Conservation (phyloP, 2,329 filamentous ascomycete genomes). For the Aotearoamyces nothofagi region DNA sequence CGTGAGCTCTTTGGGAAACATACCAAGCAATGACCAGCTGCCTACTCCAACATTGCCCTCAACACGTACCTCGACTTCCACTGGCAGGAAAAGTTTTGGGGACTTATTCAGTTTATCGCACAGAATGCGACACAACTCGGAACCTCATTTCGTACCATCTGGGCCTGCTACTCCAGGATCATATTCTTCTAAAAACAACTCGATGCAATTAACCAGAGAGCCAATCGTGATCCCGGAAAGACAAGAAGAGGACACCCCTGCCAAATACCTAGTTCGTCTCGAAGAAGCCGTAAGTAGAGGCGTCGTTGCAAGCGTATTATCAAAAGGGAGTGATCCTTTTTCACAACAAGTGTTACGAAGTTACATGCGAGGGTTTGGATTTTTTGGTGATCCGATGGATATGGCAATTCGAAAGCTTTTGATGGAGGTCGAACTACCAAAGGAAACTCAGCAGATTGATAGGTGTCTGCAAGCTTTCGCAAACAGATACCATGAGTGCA, state of each 20-base stretch:
- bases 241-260: slow-evolving; percentile 77
- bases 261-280: slow-evolving; percentile 72
- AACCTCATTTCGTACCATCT: slow-evolving; percentile 49
- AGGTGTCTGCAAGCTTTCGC: slow-evolving; percentile 87
- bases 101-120: slow-evolving; percentile 66
- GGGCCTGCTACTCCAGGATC: slow-evolving; percentile 56
- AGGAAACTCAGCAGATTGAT: slow-evolving; percentile 97
- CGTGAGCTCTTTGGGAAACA: slow-evolving; percentile 64
- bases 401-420: slow-evolving; percentile 93
- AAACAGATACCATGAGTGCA: slow-evolving; percentile 95
- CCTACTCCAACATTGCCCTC: slow-evolving; percentile 42
- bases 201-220: slow-evolving; percentile 62
- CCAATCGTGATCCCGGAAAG: slow-evolving; percentile 59
- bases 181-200: slow-evolving; percentile 65
- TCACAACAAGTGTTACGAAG: slow-evolving; percentile 72
- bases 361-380: slow-evolving; percentile 89
- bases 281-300: slow-evolving; percentile 70
- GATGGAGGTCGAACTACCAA: slow-evolving; percentile 91
- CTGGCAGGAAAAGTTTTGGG: slow-evolving; percentile 85
- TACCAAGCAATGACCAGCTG: slow-evolving; percentile 55
- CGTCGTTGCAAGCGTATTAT: slow-evolving; percentile 70
- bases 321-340: slow-evolving; percentile 76
- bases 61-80: slow-evolving; percentile 63
- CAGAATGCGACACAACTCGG: slow-evolving; percentile 69
- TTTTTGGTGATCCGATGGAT: slow-evolving; percentile 94